Conservation (phyloP, 108 stramenopile genomes). For the Cyclotella choctawhatcheeana region DNA sequence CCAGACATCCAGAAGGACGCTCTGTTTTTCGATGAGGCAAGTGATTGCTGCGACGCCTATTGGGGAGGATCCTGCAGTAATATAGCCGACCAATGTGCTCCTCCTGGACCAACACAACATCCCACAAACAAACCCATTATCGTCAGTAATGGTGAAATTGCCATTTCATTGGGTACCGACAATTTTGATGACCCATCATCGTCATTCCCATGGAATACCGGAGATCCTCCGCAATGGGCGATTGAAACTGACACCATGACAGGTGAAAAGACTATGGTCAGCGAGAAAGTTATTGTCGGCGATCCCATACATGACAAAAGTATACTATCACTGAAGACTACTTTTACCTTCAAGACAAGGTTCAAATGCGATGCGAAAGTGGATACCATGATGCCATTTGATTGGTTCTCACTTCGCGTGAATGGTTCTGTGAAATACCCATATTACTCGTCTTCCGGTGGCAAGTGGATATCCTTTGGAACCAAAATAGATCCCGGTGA, state of each 20-base stretch:
- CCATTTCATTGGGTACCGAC: background rate
- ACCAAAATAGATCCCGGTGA: background rate
- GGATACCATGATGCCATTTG: constrained; percentile 14
- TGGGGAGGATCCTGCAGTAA: background rate
- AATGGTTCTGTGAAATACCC: background rate
- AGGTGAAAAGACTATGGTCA: background rate
- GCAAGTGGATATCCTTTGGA: background rate
- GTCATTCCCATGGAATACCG: background rate
- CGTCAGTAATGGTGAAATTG: background rate
- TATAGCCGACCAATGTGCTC: background rate
- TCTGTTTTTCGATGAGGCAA: background rate
- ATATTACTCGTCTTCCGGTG: constrained; percentile 7
- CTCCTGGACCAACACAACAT: background rate
- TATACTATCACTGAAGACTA: background rate
- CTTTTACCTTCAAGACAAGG: background rate
- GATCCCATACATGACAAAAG: background rate
- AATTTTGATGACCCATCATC: background rate
- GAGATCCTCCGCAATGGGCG: background rate
- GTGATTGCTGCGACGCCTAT: background rate
- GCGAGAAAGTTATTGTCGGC: background rate
- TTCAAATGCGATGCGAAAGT: constrained; percentile 6
- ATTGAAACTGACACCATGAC: background rate
- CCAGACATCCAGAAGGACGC: background rate
- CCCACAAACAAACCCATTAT: background rate
- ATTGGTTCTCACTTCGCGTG: constrained; percentile 9